Conservation (phyloP, 202 grass and related monocot genomes). For the Saccharum hybrid region DNA sequence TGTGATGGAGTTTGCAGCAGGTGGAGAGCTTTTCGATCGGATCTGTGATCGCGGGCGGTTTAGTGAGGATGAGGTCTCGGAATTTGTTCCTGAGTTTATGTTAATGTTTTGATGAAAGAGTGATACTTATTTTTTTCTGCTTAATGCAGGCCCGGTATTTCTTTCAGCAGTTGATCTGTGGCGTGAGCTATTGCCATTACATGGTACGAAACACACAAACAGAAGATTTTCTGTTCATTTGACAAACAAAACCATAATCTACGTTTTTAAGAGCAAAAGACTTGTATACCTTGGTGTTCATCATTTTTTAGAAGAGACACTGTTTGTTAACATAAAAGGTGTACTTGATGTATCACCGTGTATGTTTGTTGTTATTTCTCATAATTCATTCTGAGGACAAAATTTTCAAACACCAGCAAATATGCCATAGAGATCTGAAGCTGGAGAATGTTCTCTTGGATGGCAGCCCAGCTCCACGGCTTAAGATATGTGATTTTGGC, state of each 20-base stretch:
- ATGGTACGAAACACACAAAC: constrained; percentile 53
- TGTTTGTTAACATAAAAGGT: constrained; percentile 17
- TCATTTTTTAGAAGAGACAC: neutral
- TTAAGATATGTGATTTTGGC: constrained; percentile 98
- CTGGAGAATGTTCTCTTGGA: constrained; percentile 94
- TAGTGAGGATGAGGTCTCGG: constrained; percentile 88
- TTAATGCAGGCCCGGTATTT: constrained; percentile 83
- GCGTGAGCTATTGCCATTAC: constrained; percentile 92
- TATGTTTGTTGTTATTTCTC: constrained; percentile 14
- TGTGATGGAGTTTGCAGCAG: constrained; percentile 98
- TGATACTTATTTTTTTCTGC: constrained; percentile 38
- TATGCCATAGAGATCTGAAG: constrained; percentile 98
- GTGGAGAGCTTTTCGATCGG: constrained; percentile 90
- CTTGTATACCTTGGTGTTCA: neutral
- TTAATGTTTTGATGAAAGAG: constrained; percentile 37
- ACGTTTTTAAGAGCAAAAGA: constrained; percentile 15
- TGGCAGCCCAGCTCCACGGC: constrained; percentile 85
- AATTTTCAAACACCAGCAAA: constrained; percentile 68
- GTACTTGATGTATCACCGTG: constrained; percentile 7
- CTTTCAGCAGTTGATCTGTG: constrained; percentile 97
- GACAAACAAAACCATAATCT: neutral
- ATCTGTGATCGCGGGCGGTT: constrained; percentile 90
- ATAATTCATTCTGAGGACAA: constrained; percentile 26
- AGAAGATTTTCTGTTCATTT: constrained; percentile 13
- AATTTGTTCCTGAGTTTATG: constrained; percentile 38